Percentiles rank a stretch among this genome's conserved stretches.
Conservation (phyloP, 139 green algal species). For the Closterium sp. region DNA sequence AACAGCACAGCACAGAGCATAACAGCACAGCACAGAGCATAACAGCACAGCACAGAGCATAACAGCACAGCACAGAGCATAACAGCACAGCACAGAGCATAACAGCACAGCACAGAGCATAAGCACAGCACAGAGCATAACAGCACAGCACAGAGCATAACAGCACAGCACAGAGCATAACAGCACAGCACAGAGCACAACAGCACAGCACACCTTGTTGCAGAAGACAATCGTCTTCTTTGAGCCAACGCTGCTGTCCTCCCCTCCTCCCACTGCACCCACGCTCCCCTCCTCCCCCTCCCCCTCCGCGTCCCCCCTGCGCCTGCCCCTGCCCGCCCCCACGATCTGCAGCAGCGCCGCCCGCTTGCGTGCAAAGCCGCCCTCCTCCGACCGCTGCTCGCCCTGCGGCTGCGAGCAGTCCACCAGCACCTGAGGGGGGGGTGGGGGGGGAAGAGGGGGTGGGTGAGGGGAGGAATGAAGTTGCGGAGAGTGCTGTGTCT, state of each 20-base stretch:
- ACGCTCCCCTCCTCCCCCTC: background rate
- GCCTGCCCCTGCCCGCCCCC: background rate
- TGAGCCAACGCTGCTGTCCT: conserved; percentile 46
- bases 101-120: no score
- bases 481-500: no score
- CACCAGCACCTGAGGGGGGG: conserved; percentile 72
- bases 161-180: no score
- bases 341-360: conserved; percentile 63
- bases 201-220: conserved; percentile 52
- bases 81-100: no score
- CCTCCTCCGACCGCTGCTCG: conserved; percentile 71
- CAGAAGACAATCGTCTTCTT: conserved; percentile 55
- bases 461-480: no score
- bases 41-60: no score
- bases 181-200: no score
- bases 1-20: no score
- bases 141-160: no score
- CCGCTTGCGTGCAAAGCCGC: conserved; percentile 72
- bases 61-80: no score
- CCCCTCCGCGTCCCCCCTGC: background rate
- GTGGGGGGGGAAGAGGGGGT: background rate
- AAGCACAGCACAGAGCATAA: no score
- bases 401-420: conserved; percentile 88
- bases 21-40: no score
- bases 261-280: background rate